A percentile compares a stretch with the other conserved stretches of the same genome.
phyloP scores from a whole-genome alignment of 1,284 basidiomycete species.

The Cutaneotrichosporon daszewskae region DNA sequence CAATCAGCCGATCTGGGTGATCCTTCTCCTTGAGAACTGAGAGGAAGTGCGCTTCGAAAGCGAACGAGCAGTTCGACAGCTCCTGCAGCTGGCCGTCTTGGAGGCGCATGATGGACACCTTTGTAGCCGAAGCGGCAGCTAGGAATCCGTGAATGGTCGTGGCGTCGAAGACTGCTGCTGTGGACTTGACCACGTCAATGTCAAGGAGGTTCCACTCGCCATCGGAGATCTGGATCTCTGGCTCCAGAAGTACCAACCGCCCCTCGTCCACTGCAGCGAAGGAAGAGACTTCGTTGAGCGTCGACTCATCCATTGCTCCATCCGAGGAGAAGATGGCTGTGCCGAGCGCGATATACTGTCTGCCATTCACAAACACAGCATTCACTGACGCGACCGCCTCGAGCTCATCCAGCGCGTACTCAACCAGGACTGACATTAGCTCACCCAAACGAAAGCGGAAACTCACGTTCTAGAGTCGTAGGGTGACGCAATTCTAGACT shows the following conservation, averaged over 20 bases:
- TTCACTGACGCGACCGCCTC: slow-evolving; percentile 32
- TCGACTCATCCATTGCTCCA: slow-evolving; percentile 26
- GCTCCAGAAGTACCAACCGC: slow-evolving; percentile 33
- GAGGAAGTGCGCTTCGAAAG: slow-evolving; percentile 64
- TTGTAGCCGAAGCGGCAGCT: slow-evolving; percentile 66
- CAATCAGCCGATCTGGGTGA: slow-evolving; percentile 54
- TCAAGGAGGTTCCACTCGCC: slow-evolving; percentile 21
- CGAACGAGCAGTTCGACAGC: slow-evolving; percentile 65
- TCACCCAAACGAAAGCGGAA: neutral
- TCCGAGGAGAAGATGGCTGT: slow-evolving; percentile 34
- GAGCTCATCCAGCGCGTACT: slow-evolving; percentile 19
- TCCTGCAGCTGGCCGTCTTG: slow-evolving; percentile 43
- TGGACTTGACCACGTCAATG: slow-evolving; percentile 20
- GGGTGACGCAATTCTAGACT: slow-evolving; percentile 65
- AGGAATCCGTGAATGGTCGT: slow-evolving; percentile 41
- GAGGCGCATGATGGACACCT: slow-evolving; percentile 40
- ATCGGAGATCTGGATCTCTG: slow-evolving; percentile 1
- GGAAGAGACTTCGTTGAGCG: slow-evolving; percentile 19
- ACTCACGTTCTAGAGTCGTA: slow-evolving; percentile 60
- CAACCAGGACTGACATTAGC: slow-evolving; percentile 24
- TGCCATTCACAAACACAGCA: slow-evolving; percentile 26
- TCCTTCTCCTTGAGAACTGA: slow-evolving; percentile 36
- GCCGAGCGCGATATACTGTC: slow-evolving; percentile 38
- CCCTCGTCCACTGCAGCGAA: slow-evolving; percentile 30
- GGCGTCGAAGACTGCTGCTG: slow-evolving; percentile 9